phyloP scores from a whole-genome alignment of 2,329 filamentous ascomycete species.

The Ophiosphaerella narmari region DNA sequence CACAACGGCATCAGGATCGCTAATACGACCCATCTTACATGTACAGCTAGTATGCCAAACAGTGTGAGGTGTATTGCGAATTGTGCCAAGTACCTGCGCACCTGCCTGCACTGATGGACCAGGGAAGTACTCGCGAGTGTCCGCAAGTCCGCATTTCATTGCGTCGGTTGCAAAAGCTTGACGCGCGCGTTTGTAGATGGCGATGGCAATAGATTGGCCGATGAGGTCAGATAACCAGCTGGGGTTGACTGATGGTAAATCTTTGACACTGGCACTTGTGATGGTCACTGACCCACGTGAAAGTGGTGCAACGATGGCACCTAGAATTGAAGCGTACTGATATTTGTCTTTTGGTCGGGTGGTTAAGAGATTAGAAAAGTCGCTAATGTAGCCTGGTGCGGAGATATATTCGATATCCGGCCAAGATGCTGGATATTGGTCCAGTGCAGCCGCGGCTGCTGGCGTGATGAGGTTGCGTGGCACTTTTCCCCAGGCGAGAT shows the following conservation, averaged over 20 bases:
- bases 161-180: slow-evolving; percentile 26
- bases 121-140: slow-evolving; percentile 30
- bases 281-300: slow-evolving; percentile 46
- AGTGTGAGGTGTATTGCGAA: slow-evolving; percentile 18
- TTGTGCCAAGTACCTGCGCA: slow-evolving; percentile 27
- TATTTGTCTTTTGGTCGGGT: slow-evolving; percentile 29
- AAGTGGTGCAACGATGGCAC: slow-evolving; percentile 37
- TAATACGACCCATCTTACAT: slow-evolving; percentile 32
- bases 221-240: slow-evolving; percentile 41
- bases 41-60: slow-evolving; percentile 27
- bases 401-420: slow-evolving; percentile 34
- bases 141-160: slow-evolving; percentile 18
- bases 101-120: slow-evolving; percentile 26
- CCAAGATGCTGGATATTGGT: slow-evolving; percentile 24
- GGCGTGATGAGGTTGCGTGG: slow-evolving; percentile 15
- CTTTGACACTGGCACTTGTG: slow-evolving; percentile 24
- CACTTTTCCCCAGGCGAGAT: slow-evolving; percentile 32
- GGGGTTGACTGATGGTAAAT: slow-evolving; percentile 40
- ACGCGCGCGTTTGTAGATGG: slow-evolving; percentile 37
- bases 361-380: slow-evolving; percentile 19
- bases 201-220: slow-evolving; percentile 40
- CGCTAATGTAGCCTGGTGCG: slow-evolving; percentile 17
- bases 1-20: slow-evolving; percentile 37
- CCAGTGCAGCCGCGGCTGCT: slow-evolving; percentile 8
- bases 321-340: slow-evolving; percentile 40